A percentile compares a stretch with the other conserved stretches of the same genome.
phyloP scores from a whole-genome alignment of 2,329 filamentous ascomycete genomes.

The Ceratocystis huliohia region DNA sequence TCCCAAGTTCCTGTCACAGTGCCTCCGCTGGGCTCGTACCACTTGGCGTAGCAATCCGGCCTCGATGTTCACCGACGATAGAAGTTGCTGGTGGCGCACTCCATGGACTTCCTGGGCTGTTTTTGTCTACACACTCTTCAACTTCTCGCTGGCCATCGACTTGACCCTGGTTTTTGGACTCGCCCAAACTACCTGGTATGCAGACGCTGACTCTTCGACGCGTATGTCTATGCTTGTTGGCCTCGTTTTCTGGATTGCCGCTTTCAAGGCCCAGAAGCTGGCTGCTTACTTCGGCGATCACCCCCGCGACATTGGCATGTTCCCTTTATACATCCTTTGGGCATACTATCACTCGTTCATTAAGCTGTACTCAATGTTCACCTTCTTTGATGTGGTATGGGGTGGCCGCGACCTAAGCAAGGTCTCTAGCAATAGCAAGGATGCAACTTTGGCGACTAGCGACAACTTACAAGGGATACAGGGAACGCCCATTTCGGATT shows the following conservation, averaged over 20 bases:
- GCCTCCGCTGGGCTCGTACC: constrained; percentile 44
- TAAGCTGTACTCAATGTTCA: constrained; percentile 44
- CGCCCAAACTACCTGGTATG: constrained; percentile 13
- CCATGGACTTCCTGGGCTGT: constrained; percentile 45
- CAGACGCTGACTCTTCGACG: neutral
- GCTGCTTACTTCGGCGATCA: constrained; percentile 39
- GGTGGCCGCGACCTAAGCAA: constrained; percentile 18
- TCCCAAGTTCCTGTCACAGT: constrained; percentile 40
- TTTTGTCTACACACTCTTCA: constrained; percentile 40
- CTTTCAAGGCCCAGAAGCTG: constrained; percentile 46
- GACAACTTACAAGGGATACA: neutral
- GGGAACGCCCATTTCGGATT: neutral
- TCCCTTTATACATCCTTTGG: constrained; percentile 41
- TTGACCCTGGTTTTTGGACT: constrained; percentile 29
- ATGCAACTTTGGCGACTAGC: neutral
- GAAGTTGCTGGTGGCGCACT: constrained; percentile 25
- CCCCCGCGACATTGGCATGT: constrained; percentile 38
- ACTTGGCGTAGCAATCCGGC: constrained; percentile 45
- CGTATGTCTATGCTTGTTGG: constrained; percentile 2
- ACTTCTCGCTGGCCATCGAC: constrained; percentile 45
- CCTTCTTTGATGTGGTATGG: constrained; percentile 37
- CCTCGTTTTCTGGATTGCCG: constrained; percentile 36
- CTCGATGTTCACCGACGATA: constrained; percentile 29
- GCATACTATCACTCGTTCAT: constrained; percentile 45
- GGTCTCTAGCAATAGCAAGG: neutral